Base-by-base conservation (phyloP, 768 basidiomycete species). In the Termitomyces sp. region DNA sequence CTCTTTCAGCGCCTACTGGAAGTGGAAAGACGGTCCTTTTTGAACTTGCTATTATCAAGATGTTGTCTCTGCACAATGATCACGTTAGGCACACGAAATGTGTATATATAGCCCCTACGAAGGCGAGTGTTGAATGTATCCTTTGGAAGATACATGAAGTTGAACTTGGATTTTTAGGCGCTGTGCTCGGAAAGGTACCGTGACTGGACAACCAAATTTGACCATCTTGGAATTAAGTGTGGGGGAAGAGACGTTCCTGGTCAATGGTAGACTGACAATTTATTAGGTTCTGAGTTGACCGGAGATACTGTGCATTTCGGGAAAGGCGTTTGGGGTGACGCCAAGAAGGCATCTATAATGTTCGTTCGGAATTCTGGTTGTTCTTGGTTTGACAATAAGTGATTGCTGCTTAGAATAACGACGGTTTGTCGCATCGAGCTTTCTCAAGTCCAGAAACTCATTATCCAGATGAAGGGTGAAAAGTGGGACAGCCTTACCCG, bases 401-500 rank as follows among this genome's bases (percentile, higher is more conserved):
- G 14, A 38, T 14, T 38, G 18, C 28, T 33, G 33, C 56, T 8
- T 56, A 91, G 88, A 56, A 81, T 94, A 48, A 90, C 92, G 22
- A 94, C 92, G 49, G 92, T 91, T 67, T 72, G 76, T 30, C 30
- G 6, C 1, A 28, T 49, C n/a, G 35, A 13, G 10, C 16, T 30
- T 14, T 35, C 16, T 36, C 35, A 11, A 44, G 22, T 38, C 11
- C 8, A 22, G 14, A 36, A 13, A 16, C 30, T 22, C 36, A 43
- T 43, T n/a, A 26, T 32, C 20, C 44, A 20, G 20, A 32, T 60
- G 33, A 63, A 94, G 89, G 92, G 90, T 2, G 96, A 99, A 72
- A 99, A 99, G 72, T 95, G 93, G 89, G 96, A 98, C 63, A 90
- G 91, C 50, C 72, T 99, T 56, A 98, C 95, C 6, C 79, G 96